A percentile compares a stretch with the other conserved stretches of the same genome.
These are phyloP conservation scores for Citrus australasica DNA, from an alignment of 345 rosid species.

Conservation along the genomic window DNA sequence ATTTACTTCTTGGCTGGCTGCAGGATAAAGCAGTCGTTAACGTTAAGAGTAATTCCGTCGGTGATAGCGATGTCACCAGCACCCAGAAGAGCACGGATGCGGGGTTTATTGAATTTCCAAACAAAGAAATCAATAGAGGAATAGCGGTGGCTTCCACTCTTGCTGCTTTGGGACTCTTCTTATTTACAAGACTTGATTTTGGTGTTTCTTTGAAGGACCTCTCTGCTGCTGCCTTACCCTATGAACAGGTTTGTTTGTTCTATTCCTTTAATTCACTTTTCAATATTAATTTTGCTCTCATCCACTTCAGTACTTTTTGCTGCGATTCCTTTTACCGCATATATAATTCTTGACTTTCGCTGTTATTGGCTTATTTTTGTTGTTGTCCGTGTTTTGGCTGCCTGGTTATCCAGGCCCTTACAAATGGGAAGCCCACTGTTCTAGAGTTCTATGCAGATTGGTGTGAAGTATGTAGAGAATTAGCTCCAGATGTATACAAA, in stretches of 20 bases:
- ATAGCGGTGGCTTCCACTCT: slow-evolving; percentile 35
- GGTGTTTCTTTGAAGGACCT: slow-evolving; percentile 59
- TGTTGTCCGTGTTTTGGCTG: neutral
- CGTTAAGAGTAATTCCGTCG: slow-evolving; percentile 28
- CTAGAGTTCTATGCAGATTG: slow-evolving; percentile 98
- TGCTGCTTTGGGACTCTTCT: slow-evolving; percentile 42
- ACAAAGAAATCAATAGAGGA: slow-evolving; percentile 29
- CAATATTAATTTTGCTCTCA: neutral
- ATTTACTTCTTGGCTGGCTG: slow-evolving; percentile 12
- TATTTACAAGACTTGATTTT: slow-evolving; percentile 38
- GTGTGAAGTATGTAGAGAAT: slow-evolving; percentile 94
- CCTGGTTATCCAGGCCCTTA: slow-evolving; percentile 54
- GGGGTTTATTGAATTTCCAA: slow-evolving; percentile 50
- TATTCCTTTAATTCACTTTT: neutral
- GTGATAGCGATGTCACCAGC: slow-evolving; percentile 2
- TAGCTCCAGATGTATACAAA: slow-evolving; percentile 92
- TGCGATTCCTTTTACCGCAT: too few relatives aligned
- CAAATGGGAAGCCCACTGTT: slow-evolving; percentile 94
- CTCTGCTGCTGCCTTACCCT: slow-evolving; percentile 43
- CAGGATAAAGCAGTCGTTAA: slow-evolving; percentile 41
- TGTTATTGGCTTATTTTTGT: too few relatives aligned
- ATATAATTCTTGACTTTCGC: too few relatives aligned
- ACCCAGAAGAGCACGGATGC: slow-evolving; percentile 19
- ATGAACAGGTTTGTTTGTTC: slow-evolving; percentile 35
- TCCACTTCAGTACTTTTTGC: too few relatives aligned